phyloP scores from a whole-genome alignment of 2,329 filamentous ascomycete species.

The Fusarium cicatricum region DNA sequence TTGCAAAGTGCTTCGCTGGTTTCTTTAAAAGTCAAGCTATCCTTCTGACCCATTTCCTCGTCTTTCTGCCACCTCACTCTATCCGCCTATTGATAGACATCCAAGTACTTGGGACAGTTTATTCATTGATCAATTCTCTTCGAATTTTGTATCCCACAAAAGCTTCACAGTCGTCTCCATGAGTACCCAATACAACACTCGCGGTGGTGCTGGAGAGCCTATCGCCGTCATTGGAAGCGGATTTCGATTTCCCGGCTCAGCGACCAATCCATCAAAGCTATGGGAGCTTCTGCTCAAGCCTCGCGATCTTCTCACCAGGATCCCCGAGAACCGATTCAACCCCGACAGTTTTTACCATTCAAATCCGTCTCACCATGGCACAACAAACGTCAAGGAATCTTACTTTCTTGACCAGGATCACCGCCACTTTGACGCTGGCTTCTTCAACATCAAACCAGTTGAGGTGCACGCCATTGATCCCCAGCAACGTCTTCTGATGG shows the following conservation, averaged over 20 bases:
- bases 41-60: no score
- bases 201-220: no score
- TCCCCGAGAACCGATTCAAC: background rate
- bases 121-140: no score
- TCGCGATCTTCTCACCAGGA: background rate
- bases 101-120: no score
- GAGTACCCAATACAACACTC: no score
- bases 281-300: background rate
- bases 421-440: slow-evolving; percentile 41
- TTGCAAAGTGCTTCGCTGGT: no score
- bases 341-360: background rate
- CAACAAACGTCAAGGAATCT: background rate
- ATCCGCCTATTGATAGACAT: no score
- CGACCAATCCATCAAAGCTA: slow-evolving; percentile 26
- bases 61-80: no score
- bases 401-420: slow-evolving; percentile 4
- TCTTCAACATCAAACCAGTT: slow-evolving; percentile 50
- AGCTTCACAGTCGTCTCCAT: no score
- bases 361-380: background rate
- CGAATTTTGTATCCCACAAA: no score
- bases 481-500: background rate
- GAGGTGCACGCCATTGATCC: slow-evolving; percentile 53
- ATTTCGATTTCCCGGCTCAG: slow-evolving; percentile 50
- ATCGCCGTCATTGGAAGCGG: slow-evolving; percentile 52
- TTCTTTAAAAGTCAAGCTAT: no score